phyloP scores from a whole-genome alignment of 202 grass and related monocot genomes.

The Thinopyrum obtusiflorum region DNA sequence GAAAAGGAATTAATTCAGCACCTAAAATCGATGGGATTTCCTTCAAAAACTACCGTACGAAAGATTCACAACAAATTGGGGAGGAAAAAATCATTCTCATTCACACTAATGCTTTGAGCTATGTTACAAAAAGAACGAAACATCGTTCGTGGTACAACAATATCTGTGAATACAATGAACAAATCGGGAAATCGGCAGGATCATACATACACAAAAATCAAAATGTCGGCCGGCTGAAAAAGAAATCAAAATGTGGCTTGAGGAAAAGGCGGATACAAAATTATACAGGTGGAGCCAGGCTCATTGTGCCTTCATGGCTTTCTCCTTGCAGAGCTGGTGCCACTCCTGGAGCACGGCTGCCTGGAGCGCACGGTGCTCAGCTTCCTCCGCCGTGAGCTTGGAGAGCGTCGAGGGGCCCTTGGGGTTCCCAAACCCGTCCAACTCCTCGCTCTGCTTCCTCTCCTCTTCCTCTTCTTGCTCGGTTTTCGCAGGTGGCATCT shows the following conservation, averaged over 20 bases:
- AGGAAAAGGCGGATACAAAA: conserved; percentile 26
- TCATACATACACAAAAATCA: conserved; percentile 11
- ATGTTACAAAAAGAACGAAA: conserved; percentile 33
- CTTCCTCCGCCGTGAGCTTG: conserved; percentile 82
- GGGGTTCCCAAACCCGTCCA: conserved; percentile 67
- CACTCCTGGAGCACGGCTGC: conserved; percentile 94
- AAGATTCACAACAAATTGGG: not conserved
- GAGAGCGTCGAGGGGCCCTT: conserved; percentile 83
- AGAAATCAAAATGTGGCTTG: not conserved
- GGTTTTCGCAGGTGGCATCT: conserved; percentile 47
- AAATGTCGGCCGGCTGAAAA: not conserved
- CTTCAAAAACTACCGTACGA: not conserved
- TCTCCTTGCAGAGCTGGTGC: conserved; percentile 91
- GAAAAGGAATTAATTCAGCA: not conserved
- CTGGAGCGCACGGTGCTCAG: conserved; percentile 88
- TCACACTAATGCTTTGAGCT: conserved; percentile 19
- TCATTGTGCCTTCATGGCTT: conserved; percentile 73
- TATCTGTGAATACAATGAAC: conserved; percentile 44
- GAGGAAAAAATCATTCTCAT: not conserved
- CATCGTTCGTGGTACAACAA: not conserved
- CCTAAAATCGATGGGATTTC: not conserved
- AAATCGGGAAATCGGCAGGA: conserved; percentile 29
- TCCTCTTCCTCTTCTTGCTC: conserved; percentile 82
- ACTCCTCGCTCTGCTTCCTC: conserved; percentile 51
- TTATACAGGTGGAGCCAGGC: conserved; percentile 8